Base-by-base conservation (phyloP, 192 early-diverging fungal species). In the Linnemannia elongata region DNA sequence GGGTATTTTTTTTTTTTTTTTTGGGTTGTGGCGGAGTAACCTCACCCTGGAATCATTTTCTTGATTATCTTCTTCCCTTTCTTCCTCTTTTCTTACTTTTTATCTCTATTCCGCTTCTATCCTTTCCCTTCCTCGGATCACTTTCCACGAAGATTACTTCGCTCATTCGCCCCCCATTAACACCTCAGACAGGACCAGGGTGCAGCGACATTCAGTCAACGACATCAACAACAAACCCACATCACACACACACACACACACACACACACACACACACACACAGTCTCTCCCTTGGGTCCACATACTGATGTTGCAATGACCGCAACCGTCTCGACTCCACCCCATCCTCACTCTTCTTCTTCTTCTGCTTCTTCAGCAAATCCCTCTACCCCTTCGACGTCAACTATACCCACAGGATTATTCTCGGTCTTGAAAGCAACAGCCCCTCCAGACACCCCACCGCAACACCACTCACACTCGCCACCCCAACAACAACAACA, bases 291-390 rank as follows among this genome's bases (percentile, higher is more conserved):
- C 30, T n/a, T n/a, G n/a, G 60, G 35, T 66, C 60, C 13, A 52
- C 49, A 60, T n/a, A 33, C 60, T 9, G 60, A 66, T 66, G 60
- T 33, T 66, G 60, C 60, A 33, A 66, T 66, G 60, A 66, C 60
- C 30, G 10, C 60, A 66, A 15, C 30, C 30, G 30, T 66, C 60
- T 66, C 60, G 12, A 35, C 15, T 66, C 60, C 60, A 66, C 60
- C 60, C 30, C 60, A 1, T 66, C 60, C 60, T 30, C 60, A 66
- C 60, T 66, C 60, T 33, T 4, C 60, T 33, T 33, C 60, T 33
- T 66, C 49, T 52, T 22, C 49, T 52, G 5, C 13, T 49, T 17
- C 47, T 17, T 49, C 47, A 17, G 47, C 20, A 2, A 45, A 45
- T 4, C 2, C 0, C 44, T 45, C 44, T 45, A 13, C 13, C 12